These are phyloP conservation scores for Phialemonium atrogriseum DNA, from an alignment of 2,329 filamentous ascomycete species.

Conservation along the genomic window DNA sequence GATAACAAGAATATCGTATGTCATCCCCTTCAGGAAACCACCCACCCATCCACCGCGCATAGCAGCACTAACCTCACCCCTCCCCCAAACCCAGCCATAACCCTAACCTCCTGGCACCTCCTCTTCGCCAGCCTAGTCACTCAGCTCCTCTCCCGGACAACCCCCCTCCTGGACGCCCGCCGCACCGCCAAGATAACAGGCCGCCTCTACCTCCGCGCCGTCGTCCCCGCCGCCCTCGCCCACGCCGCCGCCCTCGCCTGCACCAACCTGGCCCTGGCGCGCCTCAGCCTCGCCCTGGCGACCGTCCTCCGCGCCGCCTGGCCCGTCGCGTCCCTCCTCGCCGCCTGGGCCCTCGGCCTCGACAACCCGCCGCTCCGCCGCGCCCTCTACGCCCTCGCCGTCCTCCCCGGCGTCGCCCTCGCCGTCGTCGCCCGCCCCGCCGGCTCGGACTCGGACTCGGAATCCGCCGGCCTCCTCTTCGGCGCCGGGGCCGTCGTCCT, in stretches of 20 bases:
- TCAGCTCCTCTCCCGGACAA: constrained; percentile 57
- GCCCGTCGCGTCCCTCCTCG: constrained; percentile 1
- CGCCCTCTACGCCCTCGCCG: not conserved
- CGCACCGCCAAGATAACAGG: constrained; percentile 53
- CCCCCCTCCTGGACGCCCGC: constrained; percentile 53
- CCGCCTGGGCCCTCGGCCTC: constrained; percentile 1
- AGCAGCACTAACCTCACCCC: constrained; percentile 2
- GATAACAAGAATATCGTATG: constrained; percentile 35
- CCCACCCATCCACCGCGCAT: not conserved
- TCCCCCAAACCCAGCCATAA: constrained; percentile 37
- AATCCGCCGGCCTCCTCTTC: constrained; percentile 56
- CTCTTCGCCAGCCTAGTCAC: constrained; percentile 58
- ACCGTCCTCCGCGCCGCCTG: constrained; percentile 51
- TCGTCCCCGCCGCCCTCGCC: constrained; percentile 58
- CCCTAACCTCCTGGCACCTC: constrained; percentile 62
- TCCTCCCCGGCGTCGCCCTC: constrained; percentile 36
- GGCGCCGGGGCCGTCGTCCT: constrained; percentile 71
- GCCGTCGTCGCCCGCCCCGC: constrained; percentile 56
- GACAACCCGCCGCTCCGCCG: constrained; percentile 1
- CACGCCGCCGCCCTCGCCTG: constrained; percentile 59
- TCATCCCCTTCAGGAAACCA: constrained; percentile 7
- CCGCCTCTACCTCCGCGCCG: constrained; percentile 51
- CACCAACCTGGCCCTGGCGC: constrained; percentile 60
- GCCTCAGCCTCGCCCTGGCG: constrained; percentile 60
- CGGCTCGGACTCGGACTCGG: no score